Base-by-base conservation (phyloP, 1,139 yeast species). In the Debaryomyces sp. region DNA sequence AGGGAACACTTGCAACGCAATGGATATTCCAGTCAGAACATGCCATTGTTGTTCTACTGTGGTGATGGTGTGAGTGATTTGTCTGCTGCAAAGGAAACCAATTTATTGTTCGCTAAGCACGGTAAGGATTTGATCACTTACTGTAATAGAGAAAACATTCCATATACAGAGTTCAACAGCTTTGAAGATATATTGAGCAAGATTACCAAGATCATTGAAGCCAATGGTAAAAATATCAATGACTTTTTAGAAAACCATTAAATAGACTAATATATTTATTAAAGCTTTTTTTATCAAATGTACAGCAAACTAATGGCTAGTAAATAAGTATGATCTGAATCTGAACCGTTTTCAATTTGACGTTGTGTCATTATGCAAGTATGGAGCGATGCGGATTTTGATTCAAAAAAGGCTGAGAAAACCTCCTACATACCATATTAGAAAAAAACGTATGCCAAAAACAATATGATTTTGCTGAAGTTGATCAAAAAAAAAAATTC, bases 11-110 rank as follows among this genome's bases (percentile, higher is more conserved):
- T 77, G 67, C 58, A 64, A 53, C 54, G 72, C 66, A 65, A 79
- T 75, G 58, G 72, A 61, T 63, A 70, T 71, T 49, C 62, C 37
- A 55, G 62, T 13, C 46, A 55, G 8, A 52, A 54, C 29, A 47
- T 54, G 8, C 91, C 94, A 9, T 73, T 76, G 41, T 76, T 91
- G 59, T 89, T 92, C 66, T 94, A 94, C 75, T 89, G 96, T 63
- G 99, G 99, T 49, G 99, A 94, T 65, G 99, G 99, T 52, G 97
- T 94, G 24, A 86, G 96, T 47, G 99, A 94, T 67, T 76, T 94
- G 57, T 84, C 91, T 52, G 99, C 99, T 23, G 98, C 98, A 29
- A 85, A 87, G 63, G 97, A 94, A 67, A 91, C 99, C 44, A 92
- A 95, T 67, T 75, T 92, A 59, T 74, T 94, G 58, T 94, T 94